Percentiles rank a stretch among this genome's conserved stretches.
phyloP scores from a whole-genome alignment of 306 rosid genomes.

The Inga leiocalycina region DNA sequence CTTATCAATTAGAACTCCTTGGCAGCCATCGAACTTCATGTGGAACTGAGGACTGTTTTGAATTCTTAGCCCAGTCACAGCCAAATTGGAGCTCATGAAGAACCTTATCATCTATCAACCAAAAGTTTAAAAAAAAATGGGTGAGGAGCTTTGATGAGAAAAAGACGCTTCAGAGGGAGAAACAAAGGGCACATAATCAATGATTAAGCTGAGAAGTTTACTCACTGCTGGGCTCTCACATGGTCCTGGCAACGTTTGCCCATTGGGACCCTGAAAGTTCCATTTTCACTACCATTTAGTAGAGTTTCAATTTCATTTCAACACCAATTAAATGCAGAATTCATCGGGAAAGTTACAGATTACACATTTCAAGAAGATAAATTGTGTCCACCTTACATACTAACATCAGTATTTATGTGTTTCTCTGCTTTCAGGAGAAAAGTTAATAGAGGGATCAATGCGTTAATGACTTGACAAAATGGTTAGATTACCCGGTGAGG shows the following conservation, averaged over 20 bases:
- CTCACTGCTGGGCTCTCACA: conserved; percentile 96
- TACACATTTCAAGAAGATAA: neutral
- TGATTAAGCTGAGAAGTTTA: conserved; percentile 24
- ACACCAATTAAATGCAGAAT: neutral
- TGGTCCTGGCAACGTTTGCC: conserved; percentile 76
- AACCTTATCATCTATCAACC: conserved; percentile 70
- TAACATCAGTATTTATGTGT: neutral
- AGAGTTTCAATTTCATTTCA: neutral
- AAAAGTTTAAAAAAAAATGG: neutral
- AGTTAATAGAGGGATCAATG: neutral
- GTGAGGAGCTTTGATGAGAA: neutral
- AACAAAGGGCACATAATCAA: neutral
- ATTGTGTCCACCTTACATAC: neutral
- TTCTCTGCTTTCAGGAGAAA: neutral
- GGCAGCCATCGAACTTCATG: conserved; percentile 88
- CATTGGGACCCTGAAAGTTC: conserved; percentile 77
- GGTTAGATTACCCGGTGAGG: conserved; percentile 83
- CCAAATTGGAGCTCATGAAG: conserved; percentile 89
- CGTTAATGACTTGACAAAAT: neutral
- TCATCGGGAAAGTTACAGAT: neutral
- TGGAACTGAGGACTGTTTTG: conserved; percentile 91
- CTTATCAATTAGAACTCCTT: conserved; percentile 73
- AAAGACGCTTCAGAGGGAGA: neutral
- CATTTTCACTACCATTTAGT: conserved; percentile 21
- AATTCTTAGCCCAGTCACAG: conserved; percentile 64